Evolutionary conservation across 495 filamentous ascomycete genomes (phyloP), one percentile per base, ranked within the genome.

Genomic region (Penicillium antarcticum): DNA sequence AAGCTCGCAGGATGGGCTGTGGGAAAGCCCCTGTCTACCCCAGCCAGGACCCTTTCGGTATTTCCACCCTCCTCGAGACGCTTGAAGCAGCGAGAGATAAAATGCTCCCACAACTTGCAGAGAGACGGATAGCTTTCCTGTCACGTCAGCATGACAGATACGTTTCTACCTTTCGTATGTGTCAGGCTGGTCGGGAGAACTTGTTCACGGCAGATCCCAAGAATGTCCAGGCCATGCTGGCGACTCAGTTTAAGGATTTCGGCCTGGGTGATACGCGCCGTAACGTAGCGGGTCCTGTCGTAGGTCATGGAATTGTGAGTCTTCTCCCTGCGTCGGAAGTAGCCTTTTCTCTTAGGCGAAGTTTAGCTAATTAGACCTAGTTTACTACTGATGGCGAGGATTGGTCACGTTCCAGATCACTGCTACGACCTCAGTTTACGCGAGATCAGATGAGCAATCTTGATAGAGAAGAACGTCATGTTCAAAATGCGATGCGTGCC

Each of bases 221-320:
- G 62, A 91, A 89, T 65, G 80, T 91, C 62, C 83, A 89, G 65
- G 80, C 86, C 11, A 70, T 91, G 23, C 71, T 91, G 3, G 83
- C 86, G 1, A 81, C 79, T 1, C 81, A 88, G 58, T 90, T 88
- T 58, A 69, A 75, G 14, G 80, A 81, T 51, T 84, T 75, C 56
- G 69, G 63, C 11, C 26, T 52, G 29, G 40, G 16, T 32, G 21
- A 24, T 56, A 55, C 23, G 45, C 37, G 31, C 46, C 42, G 0
- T 54, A 11, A 9, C 4, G 23, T 41, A 4, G 11, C 23, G 1
- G 17, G 17, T 7, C 38, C 38, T 4, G 18, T 41, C 4, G 8
- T 41, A 1, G 38, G 38, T 23, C 18, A n/a, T 8, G 38, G 38
- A 3, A n/a, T 41, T 10, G 24, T 29, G 3, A 29, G 24, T 29